Conservation (phyloP, 2,329 filamentous ascomycete genomes). For the Exophiala xenobiotica region DNA sequence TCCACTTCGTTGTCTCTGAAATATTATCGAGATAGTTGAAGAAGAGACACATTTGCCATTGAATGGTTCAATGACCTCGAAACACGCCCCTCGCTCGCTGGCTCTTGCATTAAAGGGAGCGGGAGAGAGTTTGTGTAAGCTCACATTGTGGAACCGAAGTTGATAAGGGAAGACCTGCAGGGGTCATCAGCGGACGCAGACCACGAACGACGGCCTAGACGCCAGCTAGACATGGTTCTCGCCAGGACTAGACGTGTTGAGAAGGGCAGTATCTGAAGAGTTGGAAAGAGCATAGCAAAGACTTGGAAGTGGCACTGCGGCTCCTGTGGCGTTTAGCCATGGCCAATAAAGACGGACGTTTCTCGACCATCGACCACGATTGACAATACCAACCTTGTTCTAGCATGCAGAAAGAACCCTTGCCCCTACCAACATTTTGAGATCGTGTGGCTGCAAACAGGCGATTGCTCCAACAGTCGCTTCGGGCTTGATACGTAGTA, state of each 20-base stretch:
- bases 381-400: not conserved
- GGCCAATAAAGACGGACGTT: not conserved
- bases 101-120: no score
- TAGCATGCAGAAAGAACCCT: no score
- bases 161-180: not conserved
- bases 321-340: not conserved
- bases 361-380: not conserved
- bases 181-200: not conserved
- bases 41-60: no score
- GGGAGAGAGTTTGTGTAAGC: no score
- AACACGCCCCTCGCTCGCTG: no score
- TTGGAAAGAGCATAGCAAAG: not conserved
- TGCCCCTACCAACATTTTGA: no score
- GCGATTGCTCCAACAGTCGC: no score
- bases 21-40: no score
- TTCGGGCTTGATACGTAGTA: no score
- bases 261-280: not conserved
- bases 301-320: slow-evolving; percentile 1
- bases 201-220: not conserved
- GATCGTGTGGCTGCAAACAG: no score
- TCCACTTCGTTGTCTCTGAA: no score
- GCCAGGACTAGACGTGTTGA: not conserved
- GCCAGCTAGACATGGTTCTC: not conserved
- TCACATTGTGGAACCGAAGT: not conserved
- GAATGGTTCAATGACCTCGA: no score